Conservation (phyloP, 352 stramenopile genomes). For the Globisporangium cylindrosporum region DNA sequence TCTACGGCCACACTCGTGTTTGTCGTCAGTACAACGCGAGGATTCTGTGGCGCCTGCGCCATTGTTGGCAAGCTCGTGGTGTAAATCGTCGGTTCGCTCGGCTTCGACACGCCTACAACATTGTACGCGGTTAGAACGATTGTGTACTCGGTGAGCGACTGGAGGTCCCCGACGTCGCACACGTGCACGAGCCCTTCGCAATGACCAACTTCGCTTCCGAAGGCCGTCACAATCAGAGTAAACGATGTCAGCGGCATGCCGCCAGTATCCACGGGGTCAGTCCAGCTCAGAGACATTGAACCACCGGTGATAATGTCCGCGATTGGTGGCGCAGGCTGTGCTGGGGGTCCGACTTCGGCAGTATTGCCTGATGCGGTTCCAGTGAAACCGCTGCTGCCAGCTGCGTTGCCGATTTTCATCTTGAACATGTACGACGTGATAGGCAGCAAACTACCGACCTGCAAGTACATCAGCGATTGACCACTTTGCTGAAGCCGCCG, state of each 20-base stretch:
- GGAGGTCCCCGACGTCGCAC: slow-evolving; percentile 33
- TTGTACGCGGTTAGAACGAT: slow-evolving; percentile 39
- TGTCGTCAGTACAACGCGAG: slow-evolving; percentile 14
- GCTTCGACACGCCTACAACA: slow-evolving; percentile 26
- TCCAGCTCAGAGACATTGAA: slow-evolving; percentile 37
- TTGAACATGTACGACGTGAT: slow-evolving; percentile 43
- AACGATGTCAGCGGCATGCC: slow-evolving; percentile 46
- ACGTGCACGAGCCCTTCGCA: slow-evolving; percentile 45
- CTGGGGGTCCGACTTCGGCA: slow-evolving; percentile 21
- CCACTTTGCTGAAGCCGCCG: slow-evolving; percentile 10
- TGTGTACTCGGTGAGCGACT: slow-evolving; percentile 45
- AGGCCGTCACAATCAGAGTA: slow-evolving; percentile 23
- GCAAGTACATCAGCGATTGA: slow-evolving; percentile 18
- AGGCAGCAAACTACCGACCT: slow-evolving; percentile 45
- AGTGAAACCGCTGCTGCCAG: slow-evolving; percentile 29
- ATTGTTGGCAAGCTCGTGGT: slow-evolving; percentile 27
- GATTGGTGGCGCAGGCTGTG: slow-evolving; percentile 24
- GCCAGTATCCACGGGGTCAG: slow-evolving; percentile 47
- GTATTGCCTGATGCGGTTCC: slow-evolving; percentile 17
- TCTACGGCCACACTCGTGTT: slow-evolving; percentile 21
- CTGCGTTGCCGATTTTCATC: slow-evolving; percentile 29
- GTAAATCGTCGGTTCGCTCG: slow-evolving; percentile 19
- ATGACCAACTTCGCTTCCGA: slow-evolving; percentile 18
- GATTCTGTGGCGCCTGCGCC: slow-evolving; percentile 32
- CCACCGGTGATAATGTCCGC: slow-evolving; percentile 32